Base-by-base conservation (phyloP, 495 filamentous ascomycete genomes). In the Neurospora sp. region DNA sequence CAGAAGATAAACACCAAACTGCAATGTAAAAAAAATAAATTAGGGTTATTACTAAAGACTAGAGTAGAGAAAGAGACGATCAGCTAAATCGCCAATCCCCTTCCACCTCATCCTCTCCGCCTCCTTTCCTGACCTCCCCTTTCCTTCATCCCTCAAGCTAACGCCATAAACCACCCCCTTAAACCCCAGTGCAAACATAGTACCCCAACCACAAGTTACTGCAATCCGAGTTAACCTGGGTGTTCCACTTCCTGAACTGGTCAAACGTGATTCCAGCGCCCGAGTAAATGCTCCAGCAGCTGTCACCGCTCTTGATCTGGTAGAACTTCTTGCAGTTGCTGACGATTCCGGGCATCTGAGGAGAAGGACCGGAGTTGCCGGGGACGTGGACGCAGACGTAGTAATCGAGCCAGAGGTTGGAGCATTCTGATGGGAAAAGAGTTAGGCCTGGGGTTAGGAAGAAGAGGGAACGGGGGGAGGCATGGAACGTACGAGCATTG, bases 201-300 rank as follows among this genome's bases (percentile, higher is more conserved):
- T 75, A 75, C 18, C 69, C 74, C 20, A 68, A 61, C 74, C 74
- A 75, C 39, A 75, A 70, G 68, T 73, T 77, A 14, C 20, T 42
- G 69, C 78, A 79, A 14, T 69, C 59, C 0, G 47, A 12, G 38
- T 73, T 41, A 2, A 79, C 68, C 59, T 69, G 69, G 39, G 73
- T 44, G 20, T 79, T 79, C 39, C 45, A 79, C 42, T 39, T 3
- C 16, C 40, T 37, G 75, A 79, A 77, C 47, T 79, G 73, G 0
- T 27, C 72, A 41, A 45, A 27, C 31, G 75, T 75, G 71, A 79
- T 75, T 20, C 70, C 40, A 27, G 65, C 68, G 27, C 22, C 27
- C 38, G 69, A 44, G 35, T 73, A 73, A 20, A 79, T 70, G 53
- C 39, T 20, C 20, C 7, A 39, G 73, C 77, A 79, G 59, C 38